Evolutionary conservation across 305 asterid species (phyloP).

Genomic region (Salvia sclarea): DNA sequence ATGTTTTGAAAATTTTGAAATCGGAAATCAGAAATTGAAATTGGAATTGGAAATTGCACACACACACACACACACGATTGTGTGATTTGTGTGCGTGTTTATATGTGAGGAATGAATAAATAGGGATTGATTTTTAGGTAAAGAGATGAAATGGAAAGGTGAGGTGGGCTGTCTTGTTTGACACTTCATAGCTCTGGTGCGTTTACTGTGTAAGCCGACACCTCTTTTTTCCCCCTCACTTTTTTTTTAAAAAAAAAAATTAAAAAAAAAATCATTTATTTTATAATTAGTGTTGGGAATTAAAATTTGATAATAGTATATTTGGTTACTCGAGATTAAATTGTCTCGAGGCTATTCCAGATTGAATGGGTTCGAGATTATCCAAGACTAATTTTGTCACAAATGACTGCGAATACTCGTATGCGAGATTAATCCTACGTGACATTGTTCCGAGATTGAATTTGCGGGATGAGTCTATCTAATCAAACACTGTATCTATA

Average conservation of each 20-base stretch:
- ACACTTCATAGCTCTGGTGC: conserved; percentile 37
- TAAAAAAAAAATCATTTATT: neutral
- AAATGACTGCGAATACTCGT: no score
- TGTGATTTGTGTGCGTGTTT: neutral
- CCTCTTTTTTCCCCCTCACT: neutral
- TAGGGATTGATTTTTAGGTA: conserved; percentile 14
- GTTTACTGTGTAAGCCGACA: conserved; percentile 30
- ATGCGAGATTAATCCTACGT: no score
- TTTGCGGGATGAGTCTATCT: no score
- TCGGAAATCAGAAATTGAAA: no score
- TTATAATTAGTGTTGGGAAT: neutral
- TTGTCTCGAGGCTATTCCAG: no score
- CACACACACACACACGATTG: neutral
- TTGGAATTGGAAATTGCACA: no score
- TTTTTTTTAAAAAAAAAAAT: neutral
- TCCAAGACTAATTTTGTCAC: no score
- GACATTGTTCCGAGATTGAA: no score
- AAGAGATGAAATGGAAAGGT: conserved; percentile 24
- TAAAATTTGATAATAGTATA: neutral
- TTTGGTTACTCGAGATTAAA: no score
- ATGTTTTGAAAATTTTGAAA: no score
- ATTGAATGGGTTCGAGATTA: no score
- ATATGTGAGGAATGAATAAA: neutral
- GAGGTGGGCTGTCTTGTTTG: conserved; percentile 45
- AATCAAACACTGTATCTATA: no score